Conservation (phyloP, 805 yeast species). For the Candida silvatica region DNA sequence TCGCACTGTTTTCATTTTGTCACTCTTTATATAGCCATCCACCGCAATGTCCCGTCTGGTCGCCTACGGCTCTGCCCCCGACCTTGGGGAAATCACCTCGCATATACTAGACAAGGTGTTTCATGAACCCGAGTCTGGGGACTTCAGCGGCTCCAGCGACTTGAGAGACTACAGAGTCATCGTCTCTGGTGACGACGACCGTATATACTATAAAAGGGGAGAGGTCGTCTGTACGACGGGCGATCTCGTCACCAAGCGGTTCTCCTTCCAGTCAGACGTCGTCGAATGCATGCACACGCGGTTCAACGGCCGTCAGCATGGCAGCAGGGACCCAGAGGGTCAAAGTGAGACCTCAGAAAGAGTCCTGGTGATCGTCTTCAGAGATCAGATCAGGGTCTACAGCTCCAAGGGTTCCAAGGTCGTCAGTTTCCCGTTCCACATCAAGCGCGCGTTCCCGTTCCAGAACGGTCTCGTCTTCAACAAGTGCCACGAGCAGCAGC, state of each 20-base stretch:
- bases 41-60: not conserved
- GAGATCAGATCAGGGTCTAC: conserved; percentile 55
- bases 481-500: conserved; percentile 14
- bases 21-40: too few relatives aligned
- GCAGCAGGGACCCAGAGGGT: not conserved
- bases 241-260: conserved; percentile 36
- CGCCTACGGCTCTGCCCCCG: not conserved
- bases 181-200: conserved; percentile 12
- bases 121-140: too few relatives aligned
- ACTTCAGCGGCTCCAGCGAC: too few relatives aligned
- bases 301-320: conserved; percentile 28
- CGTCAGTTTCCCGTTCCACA: conserved; percentile 61
- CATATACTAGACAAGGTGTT: not conserved
- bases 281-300: conserved; percentile 53
- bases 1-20: too few relatives aligned
- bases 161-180: conserved; percentile 1
- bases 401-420: conserved; percentile 50
- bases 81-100: conserved; percentile 2
- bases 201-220: conserved; percentile 19
- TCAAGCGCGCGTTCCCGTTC: conserved; percentile 53
- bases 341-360: not conserved
- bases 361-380: conserved; percentile 48
- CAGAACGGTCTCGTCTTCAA: conserved; percentile 52
- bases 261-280: conserved; percentile 42
- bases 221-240: conserved; percentile 43